These are phyloP conservation scores for Circinella umbellata DNA, from an alignment of 371 early-diverging fungal genomes.

Conservation along the genomic window DNA sequence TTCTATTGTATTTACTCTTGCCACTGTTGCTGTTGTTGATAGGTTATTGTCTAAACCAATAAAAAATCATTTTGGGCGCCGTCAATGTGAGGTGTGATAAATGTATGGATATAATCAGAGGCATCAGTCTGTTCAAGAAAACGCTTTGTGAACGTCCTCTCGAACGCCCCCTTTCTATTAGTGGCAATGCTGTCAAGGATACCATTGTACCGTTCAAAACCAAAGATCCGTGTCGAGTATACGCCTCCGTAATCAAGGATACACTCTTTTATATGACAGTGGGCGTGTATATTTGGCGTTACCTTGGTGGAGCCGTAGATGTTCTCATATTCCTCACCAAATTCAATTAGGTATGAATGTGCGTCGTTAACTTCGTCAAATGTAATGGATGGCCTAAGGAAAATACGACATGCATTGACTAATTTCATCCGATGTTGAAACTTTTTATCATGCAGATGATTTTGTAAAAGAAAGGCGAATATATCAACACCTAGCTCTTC, in stretches of 20 bases:
- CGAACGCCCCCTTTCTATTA: constrained; percentile 5
- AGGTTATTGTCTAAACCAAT: no score
- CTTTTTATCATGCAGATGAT: background rate
- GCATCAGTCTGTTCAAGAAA: background rate
- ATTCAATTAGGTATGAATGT: background rate
- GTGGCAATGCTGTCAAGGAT: constrained; percentile 4
- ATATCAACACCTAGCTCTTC: constrained; percentile 7
- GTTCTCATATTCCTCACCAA: background rate
- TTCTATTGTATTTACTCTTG: no score
- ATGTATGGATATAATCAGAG: no score
- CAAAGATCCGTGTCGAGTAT: no score
- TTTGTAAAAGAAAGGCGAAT: constrained; percentile 7
- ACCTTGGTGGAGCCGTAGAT: background rate
- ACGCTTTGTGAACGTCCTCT: background rate
- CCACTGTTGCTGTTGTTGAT: no score
- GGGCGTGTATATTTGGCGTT: constrained; percentile 6
- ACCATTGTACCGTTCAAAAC: constrained; percentile 16
- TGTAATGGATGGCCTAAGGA: constrained; percentile 2
- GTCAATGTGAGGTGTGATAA: no score
- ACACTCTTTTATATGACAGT: background rate
- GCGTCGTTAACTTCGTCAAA: background rate
- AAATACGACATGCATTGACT: constrained; percentile 11
- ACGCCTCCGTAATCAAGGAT: no score
- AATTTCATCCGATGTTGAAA: constrained; percentile 11
- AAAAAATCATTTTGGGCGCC: no score